phyloP scores from a whole-genome alignment of 495 filamentous ascomycete genomes.

The Tuber borchii region DNA sequence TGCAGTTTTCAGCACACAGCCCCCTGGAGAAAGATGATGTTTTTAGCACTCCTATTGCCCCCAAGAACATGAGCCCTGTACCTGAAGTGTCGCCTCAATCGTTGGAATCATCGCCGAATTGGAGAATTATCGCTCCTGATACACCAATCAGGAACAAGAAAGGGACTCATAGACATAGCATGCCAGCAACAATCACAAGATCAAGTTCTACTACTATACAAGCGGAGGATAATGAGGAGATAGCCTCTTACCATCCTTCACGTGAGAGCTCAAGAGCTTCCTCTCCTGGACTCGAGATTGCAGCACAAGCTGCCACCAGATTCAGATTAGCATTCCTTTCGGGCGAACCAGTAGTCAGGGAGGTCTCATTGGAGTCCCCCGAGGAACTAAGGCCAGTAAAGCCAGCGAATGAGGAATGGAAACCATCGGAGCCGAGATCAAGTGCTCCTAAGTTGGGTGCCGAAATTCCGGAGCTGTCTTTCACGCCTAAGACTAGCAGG shows the following conservation, averaged over 20 bases:
- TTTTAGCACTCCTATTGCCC: conserved; percentile 10
- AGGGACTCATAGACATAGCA: conserved; percentile 4
- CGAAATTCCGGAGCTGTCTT: conserved; percentile 32
- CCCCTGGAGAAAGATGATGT: conserved; percentile 24
- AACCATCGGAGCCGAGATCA: conserved; percentile 15
- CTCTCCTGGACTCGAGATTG: conserved; percentile 32
- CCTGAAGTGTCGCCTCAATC: conserved; percentile 19
- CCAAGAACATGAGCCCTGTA: conserved; percentile 26
- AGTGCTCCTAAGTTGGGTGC: conserved; percentile 24
- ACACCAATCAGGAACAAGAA: conserved; percentile 23
- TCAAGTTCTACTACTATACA: conserved; percentile 20
- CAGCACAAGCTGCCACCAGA: conserved; percentile 29
- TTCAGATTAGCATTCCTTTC: conserved; percentile 27
- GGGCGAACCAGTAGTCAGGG: conserved; percentile 23
- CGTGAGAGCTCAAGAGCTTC: conserved; percentile 22
- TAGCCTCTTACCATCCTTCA: conserved; percentile 10
- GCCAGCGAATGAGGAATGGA: conserved; percentile 16
- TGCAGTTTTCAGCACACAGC: conserved; percentile 28
- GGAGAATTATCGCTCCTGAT: conserved; percentile 36
- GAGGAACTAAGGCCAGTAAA: conserved; percentile 11
- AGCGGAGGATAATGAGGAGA: conserved; percentile 17
- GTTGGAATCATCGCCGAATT: conserved; percentile 32
- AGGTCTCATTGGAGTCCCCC: conserved; percentile 14
- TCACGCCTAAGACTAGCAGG: conserved; percentile 26
- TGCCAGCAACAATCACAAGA: conserved; percentile 29